Conservation (phyloP, 495 filamentous ascomycete genomes). For the Penicillium atrosanguineum region DNA sequence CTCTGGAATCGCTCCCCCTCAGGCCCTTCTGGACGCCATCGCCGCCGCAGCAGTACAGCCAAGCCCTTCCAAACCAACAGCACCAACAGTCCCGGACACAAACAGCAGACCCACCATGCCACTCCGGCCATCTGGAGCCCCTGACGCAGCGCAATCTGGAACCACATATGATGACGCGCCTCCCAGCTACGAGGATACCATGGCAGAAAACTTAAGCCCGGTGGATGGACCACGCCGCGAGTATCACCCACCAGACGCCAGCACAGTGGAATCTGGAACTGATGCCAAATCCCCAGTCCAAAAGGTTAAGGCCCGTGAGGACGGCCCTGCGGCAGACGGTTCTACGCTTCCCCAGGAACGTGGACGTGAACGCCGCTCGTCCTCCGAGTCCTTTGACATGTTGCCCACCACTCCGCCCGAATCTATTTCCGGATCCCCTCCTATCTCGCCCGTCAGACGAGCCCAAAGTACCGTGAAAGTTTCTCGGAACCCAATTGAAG, state of each 20-base stretch:
- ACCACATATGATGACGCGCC: conserved; percentile 59
- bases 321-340: conserved; percentile 19
- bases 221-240: conserved; percentile 61
- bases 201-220: conserved; percentile 71
- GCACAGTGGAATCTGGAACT: conserved; percentile 36
- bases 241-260: conserved; percentile 56
- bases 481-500: conserved; percentile 25
- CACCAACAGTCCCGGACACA: conserved; percentile 1
- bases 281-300: conserved; percentile 40
- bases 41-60: conserved; percentile 36
- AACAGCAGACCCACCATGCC: conserved; percentile 35
- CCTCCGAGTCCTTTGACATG: conserved; percentile 49
- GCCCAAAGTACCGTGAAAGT: conserved; percentile 42
- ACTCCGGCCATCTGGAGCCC: conserved; percentile 27
- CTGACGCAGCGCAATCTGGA: conserved; percentile 25
- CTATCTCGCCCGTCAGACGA: conserved; percentile 32
- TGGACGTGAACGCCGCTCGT: conserved; percentile 28
- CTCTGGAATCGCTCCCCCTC: conserved; percentile 86
- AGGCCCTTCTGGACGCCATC: conserved; percentile 69
- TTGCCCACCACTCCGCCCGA: conserved; percentile 43
- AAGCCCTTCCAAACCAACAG: conserved; percentile 20
- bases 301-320: conserved; percentile 28
- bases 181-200: conserved; percentile 88
- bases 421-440: conserved; percentile 38
- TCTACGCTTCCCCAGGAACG: conserved; percentile 16